Percentiles rank a stretch among this genome's conserved stretches.
Evolutionary conservation across 75 land plant species (phyloP).

Genomic region (Picea sitchensis): DNA sequence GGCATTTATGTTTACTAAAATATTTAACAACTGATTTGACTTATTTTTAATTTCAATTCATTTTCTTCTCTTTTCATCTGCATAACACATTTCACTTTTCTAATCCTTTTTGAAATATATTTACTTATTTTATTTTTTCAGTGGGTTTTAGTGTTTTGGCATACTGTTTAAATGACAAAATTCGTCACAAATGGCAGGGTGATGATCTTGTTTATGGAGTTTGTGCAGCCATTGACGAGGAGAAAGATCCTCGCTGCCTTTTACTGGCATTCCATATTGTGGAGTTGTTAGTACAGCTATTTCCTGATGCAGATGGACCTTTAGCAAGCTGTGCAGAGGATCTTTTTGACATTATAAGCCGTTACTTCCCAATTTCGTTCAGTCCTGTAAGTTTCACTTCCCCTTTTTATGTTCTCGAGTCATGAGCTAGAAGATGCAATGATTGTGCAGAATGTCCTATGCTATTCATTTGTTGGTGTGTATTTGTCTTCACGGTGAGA

Average conservation of each 20-base stretch:
- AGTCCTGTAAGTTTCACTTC: slow-evolving; percentile 64
- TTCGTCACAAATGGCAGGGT: slow-evolving; percentile 42
- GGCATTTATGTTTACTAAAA: slow-evolving; percentile 11
- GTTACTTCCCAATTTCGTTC: slow-evolving; percentile 91
- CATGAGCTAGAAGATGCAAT: background rate
- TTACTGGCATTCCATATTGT: slow-evolving; percentile 63
- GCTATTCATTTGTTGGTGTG: background rate
- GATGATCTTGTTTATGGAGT: slow-evolving; percentile 59
- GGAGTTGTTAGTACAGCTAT: slow-evolving; percentile 33
- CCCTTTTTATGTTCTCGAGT: background rate
- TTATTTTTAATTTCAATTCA: background rate
- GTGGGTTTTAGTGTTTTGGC: background rate
- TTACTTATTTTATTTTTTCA: background rate
- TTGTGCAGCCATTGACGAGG: slow-evolving; percentile 75
- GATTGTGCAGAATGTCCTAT: background rate
- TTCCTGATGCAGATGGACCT: slow-evolving; percentile 62
- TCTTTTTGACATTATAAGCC: slow-evolving; percentile 74
- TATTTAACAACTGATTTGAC: background rate
- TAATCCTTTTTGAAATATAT: background rate
- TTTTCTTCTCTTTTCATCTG: slow-evolving; percentile 9
- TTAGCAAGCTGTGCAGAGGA: slow-evolving; percentile 53
- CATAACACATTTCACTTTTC: background rate
- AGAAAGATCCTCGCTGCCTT: slow-evolving; percentile 89
- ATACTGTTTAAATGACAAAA: background rate
- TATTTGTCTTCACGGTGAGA: background rate